Percentiles rank a stretch among this genome's conserved stretches.
phyloP scores from a whole-genome alignment of 257 asterid species.

The Dorcoceras hygrometricum region DNA sequence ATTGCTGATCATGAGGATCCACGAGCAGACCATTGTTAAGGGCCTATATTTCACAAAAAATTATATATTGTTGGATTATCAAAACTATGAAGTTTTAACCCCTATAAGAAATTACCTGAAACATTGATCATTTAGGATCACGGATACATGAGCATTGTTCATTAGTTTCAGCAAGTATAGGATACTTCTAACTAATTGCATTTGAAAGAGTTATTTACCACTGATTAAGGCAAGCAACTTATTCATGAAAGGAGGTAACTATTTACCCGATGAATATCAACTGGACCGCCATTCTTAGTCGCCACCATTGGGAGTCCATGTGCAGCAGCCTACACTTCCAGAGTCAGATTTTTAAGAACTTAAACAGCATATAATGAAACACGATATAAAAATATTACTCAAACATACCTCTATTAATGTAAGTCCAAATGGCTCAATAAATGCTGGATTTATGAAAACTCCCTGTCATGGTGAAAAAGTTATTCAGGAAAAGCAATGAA shows the following conservation, averaged over 20 bases:
- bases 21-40: slow-evolving; percentile 73
- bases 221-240: background rate
- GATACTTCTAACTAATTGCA: background rate
- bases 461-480: slow-evolving; percentile 29
- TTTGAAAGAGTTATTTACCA: background rate
- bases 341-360: slow-evolving; percentile 4
- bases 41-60: slow-evolving; percentile 38
- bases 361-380: background rate
- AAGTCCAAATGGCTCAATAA: slow-evolving; percentile 52
- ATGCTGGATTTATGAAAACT: slow-evolving; percentile 49
- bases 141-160: background rate
- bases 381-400: background rate
- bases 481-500: background rate
- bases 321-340: slow-evolving; percentile 43
- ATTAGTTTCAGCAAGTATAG: background rate
- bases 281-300: slow-evolving; percentile 53
- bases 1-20: slow-evolving; percentile 76
- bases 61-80: background rate
- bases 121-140: background rate
- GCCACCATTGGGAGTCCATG: slow-evolving; percentile 57
- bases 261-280: slow-evolving; percentile 52
- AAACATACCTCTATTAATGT: slow-evolving; percentile 47
- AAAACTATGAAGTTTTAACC: background rate
- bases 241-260: background rate
- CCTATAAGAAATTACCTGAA: background rate